Evolutionary conservation across 2,329 filamentous ascomycete genomes (phyloP), one percentile per base, ranked within the genome.

Genomic region (Alternaria dauci): DNA sequence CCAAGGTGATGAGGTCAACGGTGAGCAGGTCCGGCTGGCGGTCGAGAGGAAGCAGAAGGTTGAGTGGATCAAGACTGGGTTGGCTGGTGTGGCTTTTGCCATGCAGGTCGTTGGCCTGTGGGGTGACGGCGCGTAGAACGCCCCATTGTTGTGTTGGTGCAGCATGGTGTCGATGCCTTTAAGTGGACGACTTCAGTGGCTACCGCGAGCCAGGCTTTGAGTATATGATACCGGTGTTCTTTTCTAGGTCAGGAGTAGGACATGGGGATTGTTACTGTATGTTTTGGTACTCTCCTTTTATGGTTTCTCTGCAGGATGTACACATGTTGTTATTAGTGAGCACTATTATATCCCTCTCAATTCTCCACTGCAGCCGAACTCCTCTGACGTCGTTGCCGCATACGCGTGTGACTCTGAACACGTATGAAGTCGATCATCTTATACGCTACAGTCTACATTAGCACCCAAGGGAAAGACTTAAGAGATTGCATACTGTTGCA

Each of bases 91-190:
- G 20, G 82, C 79, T 3, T 84, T 84, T 68, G 73, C 75, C 12
- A 81, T 84, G 80, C 78, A 75, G 26, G 75, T 84, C 16, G 75
- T 84, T 36, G 82, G 82, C 0, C 72, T 84, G 41, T 84, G 82
- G 82, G 82, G 82, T 1, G 82, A 84, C 69, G 81, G 76, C 14
- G 73, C 74, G 42, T 63, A 60, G 53, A 32, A 16, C 32, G 18
- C 4, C 7, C 8, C n/a, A 1, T 18, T 28, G 3, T 5, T 2
- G 11, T 25, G 23, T n/a, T 8, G n/a, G 7, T 20, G 36, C 42
- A 11, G 18, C 11, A 20, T 5, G 16, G 26, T 8, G 2, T 4
- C 6, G 14, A 12, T 23, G 8, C n/a, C 12, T 16, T 3, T 18
- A 5, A 3, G 23, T 11, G 18, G 2, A 9, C n/a, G 23, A 14